Base-by-base conservation (phyloP, 1,284 basidiomycete genomes). In the Puccinia coronata region DNA sequence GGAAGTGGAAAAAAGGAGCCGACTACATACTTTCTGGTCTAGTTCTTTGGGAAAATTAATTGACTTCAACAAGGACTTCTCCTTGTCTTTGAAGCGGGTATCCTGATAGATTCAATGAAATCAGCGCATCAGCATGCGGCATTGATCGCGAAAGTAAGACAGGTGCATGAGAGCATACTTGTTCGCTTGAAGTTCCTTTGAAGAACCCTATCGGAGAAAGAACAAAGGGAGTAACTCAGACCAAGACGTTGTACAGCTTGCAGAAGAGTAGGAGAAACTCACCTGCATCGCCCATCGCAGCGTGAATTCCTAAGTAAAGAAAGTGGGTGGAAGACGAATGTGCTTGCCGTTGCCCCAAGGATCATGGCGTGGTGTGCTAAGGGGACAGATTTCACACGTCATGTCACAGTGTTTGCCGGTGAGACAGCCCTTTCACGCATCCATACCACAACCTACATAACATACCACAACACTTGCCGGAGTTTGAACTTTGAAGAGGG, bases 11-110 rank as follows among this genome's bases (percentile, higher is more conserved):
- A 53, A 36, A 36, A 43, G 28, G 23, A 12, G 51, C 25, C 65
- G 25, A 82, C 47, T 34, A 53, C 81, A 71, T 55, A 92, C 94
- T 89, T 96, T 95, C 87, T 92, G 91, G 69, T 93, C 91, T 84
- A 98, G 97, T 85, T 93, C 90, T 3, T 92, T 86, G 5, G 95
- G 95, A 85, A 97, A 97, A 87, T 95, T 95, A 87, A 95, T 93
- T 16, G 90, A 87, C 87, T 92, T 94, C 83, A 97, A 90, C 53
- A 96, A 89, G 84, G 93, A 92, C 69, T 92, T 88, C 87, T 98
- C 95, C 88, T 99, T 98, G 91, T 98, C 93, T 72, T 92, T 93
- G 87, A 98, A 98, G 78, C 96, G 91, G 23, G 84, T 84, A 80
- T 87, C 87, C 83, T 87, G 85, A 51, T 82, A 4, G 49, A 53